A percentile compares a stretch with the other conserved stretches of the same genome.
phyloP scores from a whole-genome alignment of 2,329 filamentous ascomycete species.

The Cladosporium sp. region DNA sequence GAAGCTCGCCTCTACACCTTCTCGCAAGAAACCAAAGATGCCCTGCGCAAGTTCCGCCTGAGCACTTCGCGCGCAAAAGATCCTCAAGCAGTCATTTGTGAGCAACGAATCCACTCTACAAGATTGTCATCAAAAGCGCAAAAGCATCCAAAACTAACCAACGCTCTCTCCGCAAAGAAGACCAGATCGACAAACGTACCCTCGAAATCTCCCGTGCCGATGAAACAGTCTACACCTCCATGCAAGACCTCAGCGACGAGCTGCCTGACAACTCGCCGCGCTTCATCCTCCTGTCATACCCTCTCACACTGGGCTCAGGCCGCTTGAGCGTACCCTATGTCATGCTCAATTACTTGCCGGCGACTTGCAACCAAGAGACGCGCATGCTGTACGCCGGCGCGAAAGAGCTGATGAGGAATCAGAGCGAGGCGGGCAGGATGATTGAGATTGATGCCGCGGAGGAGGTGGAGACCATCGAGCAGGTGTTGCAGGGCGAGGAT shows the following conservation, averaged over 20 bases:
- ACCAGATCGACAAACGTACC: constrained; percentile 83
- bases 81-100: constrained; percentile 93
- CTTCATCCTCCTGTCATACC: constrained; percentile 87
- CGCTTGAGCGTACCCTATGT: constrained; percentile 88
- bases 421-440: constrained; percentile 81
- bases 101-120: no score
- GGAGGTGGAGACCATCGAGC: constrained; percentile 77
- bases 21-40: constrained; percentile 81
- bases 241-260: constrained; percentile 79
- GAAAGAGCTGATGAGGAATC: constrained; percentile 92
- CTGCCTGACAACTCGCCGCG: constrained; percentile 88
- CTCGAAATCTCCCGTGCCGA: constrained; percentile 75
- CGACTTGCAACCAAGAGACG: constrained; percentile 79
- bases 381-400: constrained; percentile 95
- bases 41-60: constrained; percentile 90
- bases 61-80: constrained; percentile 81
- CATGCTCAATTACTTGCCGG: constrained; percentile 88
- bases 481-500: constrained; percentile 50
- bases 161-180: constrained; percentile 42
- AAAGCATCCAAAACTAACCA: neutral
- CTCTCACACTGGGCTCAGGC: constrained; percentile 81
- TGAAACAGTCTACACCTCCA: constrained; percentile 69
- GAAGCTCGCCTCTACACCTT: constrained; percentile 90
- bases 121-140: no score
- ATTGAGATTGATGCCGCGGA: constrained; percentile 79